Conservation (phyloP, 805 yeast species). For the Suhomyces vadensis region DNA sequence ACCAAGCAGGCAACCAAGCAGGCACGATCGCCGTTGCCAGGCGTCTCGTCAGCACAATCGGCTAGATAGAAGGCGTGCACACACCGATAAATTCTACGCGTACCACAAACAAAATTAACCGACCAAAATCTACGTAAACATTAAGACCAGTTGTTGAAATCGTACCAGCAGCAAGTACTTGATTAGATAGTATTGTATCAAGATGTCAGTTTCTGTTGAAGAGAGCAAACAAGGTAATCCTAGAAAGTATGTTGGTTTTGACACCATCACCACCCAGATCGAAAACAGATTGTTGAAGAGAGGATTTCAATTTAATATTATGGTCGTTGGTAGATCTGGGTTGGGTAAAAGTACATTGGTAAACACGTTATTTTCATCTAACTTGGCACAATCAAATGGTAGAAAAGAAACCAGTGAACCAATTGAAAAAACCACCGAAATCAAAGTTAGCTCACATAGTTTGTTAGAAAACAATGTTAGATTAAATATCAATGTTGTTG, state of each 20-base stretch:
- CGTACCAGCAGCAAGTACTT: conserved; percentile 1
- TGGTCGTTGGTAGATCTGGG: conserved; percentile 91
- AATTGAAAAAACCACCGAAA: conserved; percentile 82
- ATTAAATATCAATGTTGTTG: conserved; percentile 83
- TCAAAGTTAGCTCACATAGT: conserved; percentile 66
- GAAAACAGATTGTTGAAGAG: conserved; percentile 87
- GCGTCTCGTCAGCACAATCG: background rate
- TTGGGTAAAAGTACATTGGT: conserved; percentile 91
- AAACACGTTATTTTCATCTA: conserved; percentile 86
- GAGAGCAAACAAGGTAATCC: conserved; percentile 47
- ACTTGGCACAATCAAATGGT: conserved; percentile 72
- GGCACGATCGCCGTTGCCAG: no score
- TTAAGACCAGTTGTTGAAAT: background rate
- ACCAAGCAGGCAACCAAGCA: no score
- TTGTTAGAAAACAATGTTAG: conserved; percentile 85
- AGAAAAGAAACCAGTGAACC: conserved; percentile 69
- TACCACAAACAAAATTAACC: conserved; percentile 7
- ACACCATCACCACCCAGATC: conserved; percentile 92
- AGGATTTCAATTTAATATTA: conserved; percentile 91
- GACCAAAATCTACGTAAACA: conserved; percentile 7
- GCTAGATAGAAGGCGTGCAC: conserved; percentile 3
- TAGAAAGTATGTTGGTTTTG: conserved; percentile 87
- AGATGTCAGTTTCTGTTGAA: conserved; percentile 17
- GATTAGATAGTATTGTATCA: conserved; percentile 1
- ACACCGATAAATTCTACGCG: conserved; percentile 5